phyloP scores from a whole-genome alignment of 148 eudicot genomes.

The Rhododendron molle region DNA sequence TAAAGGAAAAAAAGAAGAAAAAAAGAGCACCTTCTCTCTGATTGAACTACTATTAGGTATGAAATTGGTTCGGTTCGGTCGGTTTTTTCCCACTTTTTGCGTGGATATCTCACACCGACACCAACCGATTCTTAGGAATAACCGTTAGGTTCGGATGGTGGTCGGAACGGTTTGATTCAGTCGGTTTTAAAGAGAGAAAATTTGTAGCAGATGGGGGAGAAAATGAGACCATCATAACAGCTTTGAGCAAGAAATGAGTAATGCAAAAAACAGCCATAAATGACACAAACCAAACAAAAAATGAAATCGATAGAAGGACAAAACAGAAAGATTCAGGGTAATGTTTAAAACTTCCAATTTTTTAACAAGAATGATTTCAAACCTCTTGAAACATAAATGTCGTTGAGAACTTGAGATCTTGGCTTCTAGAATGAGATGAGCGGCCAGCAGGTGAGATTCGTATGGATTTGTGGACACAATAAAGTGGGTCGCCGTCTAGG shows the following conservation, averaged over 20 bases:
- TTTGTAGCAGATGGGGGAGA: not conserved
- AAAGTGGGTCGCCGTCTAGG: not conserved
- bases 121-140: not conserved
- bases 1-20: not conserved
- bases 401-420: not conserved
- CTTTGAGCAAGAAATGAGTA: not conserved
- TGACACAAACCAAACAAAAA: not conserved
- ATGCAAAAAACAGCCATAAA: not conserved
- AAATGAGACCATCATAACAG: not conserved
- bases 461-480: not conserved
- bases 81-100: not conserved
- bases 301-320: not conserved
- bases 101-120: too few relatives aligned
- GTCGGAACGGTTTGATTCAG: too few relatives aligned
- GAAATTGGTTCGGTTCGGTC: not conserved
- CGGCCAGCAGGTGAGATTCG: not conserved
- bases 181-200: too few relatives aligned
- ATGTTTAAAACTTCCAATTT: not conserved
- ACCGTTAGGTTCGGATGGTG: too few relatives aligned
- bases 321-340: not conserved
- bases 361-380: too few relatives aligned
- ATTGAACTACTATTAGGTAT: not conserved
- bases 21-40: not conserved
- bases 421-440: not conserved
- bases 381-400: too few relatives aligned